Base-by-base conservation (phyloP, 164 flowering plant genomes). In the Macadamia integrifolia region DNA sequence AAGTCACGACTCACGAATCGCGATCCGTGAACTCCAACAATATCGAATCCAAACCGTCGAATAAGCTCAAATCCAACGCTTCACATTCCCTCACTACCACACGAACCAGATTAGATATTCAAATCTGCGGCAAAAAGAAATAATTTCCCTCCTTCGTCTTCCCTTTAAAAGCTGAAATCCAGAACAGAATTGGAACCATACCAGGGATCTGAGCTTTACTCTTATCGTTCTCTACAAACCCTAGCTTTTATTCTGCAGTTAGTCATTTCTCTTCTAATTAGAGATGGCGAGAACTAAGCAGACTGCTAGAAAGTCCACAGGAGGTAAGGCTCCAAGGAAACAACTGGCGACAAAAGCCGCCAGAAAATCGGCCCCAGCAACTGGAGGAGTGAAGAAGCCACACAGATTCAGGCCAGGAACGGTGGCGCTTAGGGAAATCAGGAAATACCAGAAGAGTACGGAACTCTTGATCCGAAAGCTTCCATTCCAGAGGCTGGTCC, bases 331-430 rank as follows among this genome's bases (percentile, higher is more conserved):
- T 1, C 74, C 74, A 13, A 64, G 74, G 68, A 71, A 71, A 65
- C 74, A 71, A 23, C 65, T 71, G 23, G 74, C 69, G 9, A 71
- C 74, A 4, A 71, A 71, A 9, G 74, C 74, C 6, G 74, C 74
- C 0, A 13, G 74, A 50, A 71, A 71, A 8, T 71, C 74, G 52
- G 68, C 74, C 13, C 74, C 74, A 42, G 74, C 69, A 28, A 71
- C 73, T 8, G 73, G 73, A 64, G 73, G 73, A 46, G 73, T 70
- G 73, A 70, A 70, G 73, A 70, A 70, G 60, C 69, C 74, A 10
- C 74, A 71, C 65, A 58, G 74, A 1, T 71, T 71, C 69, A 71
- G 74, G 65, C 74, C 74, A 6, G 74, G 74, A 23, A 71, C 74
- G 11, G 74, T 71, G 30, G 74, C 74, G 3, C 65, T 71, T 40